A percentile compares a stretch with the other conserved stretches of the same genome.
phyloP scores from a whole-genome alignment of 1,284 basidiomycete species.

The Hemileia vastatrix region DNA sequence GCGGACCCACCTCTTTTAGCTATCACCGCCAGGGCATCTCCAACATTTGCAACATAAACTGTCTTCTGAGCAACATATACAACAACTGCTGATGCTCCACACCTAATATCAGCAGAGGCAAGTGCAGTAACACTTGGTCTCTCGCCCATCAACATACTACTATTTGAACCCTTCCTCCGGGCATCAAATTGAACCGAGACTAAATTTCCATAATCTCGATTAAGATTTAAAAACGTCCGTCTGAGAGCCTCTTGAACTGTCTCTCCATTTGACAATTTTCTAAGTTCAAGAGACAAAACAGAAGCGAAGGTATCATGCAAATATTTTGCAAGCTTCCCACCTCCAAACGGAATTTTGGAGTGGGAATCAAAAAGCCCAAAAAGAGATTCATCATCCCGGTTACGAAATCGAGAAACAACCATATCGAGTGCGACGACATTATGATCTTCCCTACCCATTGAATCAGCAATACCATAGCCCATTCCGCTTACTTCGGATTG shows the following conservation, averaged over 20 bases:
- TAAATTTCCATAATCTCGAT: slow-evolving; percentile 56
- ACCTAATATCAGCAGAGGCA: slow-evolving; percentile 44
- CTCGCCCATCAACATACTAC: slow-evolving; percentile 50
- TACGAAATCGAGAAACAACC: slow-evolving; percentile 81
- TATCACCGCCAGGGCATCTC: slow-evolving; percentile 78
- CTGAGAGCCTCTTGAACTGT: slow-evolving; percentile 65
- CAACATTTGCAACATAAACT: slow-evolving; percentile 82
- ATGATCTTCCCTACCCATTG: slow-evolving; percentile 65
- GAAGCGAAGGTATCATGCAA: slow-evolving; percentile 67
- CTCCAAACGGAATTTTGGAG: slow-evolving; percentile 52
- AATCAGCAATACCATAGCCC: slow-evolving; percentile 94
- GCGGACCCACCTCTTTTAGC: slow-evolving; percentile 68
- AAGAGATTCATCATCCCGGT: slow-evolving; percentile 67
- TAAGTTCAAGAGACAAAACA: slow-evolving; percentile 56
- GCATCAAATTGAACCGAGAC: slow-evolving; percentile 52
- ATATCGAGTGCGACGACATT: slow-evolving; percentile 56
- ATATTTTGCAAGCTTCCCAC: slow-evolving; percentile 54
- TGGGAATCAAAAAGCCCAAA: slow-evolving; percentile 82
- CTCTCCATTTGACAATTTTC: slow-evolving; percentile 52
- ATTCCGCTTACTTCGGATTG: slow-evolving; percentile 81
- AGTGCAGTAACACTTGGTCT: slow-evolving; percentile 32
- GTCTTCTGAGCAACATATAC: slow-evolving; percentile 73
- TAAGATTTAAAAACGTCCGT: slow-evolving; percentile 72
- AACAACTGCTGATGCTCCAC: slow-evolving; percentile 78
- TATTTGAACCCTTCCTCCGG: slow-evolving; percentile 61